Percentiles rank a stretch among this genome's conserved stretches.
phyloP scores from a whole-genome alignment of 208 protist species.

The Crithidia sp. region DNA sequence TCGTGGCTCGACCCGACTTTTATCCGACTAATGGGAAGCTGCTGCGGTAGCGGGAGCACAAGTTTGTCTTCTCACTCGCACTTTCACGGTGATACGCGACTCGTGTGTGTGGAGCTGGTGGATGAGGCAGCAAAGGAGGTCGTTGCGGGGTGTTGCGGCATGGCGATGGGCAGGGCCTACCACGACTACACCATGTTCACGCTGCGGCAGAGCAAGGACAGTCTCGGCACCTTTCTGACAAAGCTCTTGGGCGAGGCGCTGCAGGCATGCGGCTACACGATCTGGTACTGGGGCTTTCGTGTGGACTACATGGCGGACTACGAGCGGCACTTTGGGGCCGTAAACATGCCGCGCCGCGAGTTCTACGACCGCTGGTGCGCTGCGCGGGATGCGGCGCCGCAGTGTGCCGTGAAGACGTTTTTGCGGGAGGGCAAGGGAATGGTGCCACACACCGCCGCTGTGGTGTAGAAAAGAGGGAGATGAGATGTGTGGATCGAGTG shows the following conservation, averaged over 20 bases:
- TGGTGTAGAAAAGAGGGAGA: not conserved
- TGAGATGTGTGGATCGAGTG: not conserved
- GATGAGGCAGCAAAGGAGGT: conserved; percentile 36
- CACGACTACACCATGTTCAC: conserved; percentile 90
- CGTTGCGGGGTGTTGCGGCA: conserved; percentile 69
- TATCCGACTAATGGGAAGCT: conserved; percentile 23
- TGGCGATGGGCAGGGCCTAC: conserved; percentile 59
- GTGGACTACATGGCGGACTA: conserved; percentile 76
- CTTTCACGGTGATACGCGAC: conserved; percentile 6
- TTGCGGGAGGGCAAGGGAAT: conserved; percentile 46
- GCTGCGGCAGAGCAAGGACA: conserved; percentile 16
- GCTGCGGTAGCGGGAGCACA: not conserved
- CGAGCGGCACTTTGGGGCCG: conserved; percentile 53
- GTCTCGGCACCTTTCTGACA: conserved; percentile 62
- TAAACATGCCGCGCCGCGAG: conserved; percentile 31
- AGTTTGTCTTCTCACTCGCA: not conserved
- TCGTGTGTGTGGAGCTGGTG: conserved; percentile 61
- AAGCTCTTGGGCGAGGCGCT: conserved; percentile 78
- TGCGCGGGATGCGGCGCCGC: conserved; percentile 40
- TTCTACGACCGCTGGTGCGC: conserved; percentile 61
- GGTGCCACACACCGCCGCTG: conserved; percentile 37
- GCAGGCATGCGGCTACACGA: conserved; percentile 69
- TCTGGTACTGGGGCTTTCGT: conserved; percentile 83
- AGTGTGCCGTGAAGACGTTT: conserved; percentile 40
- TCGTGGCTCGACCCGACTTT: conserved; percentile 54